Percentiles rank a stretch among this genome's conserved stretches.
These are phyloP conservation scores for Parmelia sp. DNA, from an alignment of 495 filamentous ascomycete species.

Conservation along the genomic window DNA sequence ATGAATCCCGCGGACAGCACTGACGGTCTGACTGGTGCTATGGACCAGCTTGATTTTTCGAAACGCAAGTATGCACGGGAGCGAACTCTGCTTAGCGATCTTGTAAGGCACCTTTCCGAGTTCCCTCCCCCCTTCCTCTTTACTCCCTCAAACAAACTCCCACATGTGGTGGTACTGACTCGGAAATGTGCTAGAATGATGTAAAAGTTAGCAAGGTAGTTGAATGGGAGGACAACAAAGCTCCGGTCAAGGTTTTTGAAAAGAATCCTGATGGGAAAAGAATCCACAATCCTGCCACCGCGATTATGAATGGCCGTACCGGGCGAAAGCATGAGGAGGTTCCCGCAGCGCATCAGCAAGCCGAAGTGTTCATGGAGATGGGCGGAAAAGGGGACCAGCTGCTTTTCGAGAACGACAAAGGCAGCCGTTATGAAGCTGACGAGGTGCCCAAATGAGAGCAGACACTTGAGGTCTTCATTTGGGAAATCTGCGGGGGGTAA, in stretches of 20 bases:
- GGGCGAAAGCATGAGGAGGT: constrained; percentile 42
- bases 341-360: constrained; percentile 57
- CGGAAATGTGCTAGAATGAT: too few relatives aligned
- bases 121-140: too few relatives aligned
- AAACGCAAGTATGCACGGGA: constrained; percentile 73
- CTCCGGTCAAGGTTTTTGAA: constrained; percentile 67
- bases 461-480: not conserved
- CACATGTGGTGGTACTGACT: too few relatives aligned
- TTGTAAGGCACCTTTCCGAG: too few relatives aligned
- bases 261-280: constrained; percentile 60
- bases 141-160: too few relatives aligned
- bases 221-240: constrained; percentile 43
- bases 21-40: constrained; percentile 79
- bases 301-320: constrained; percentile 17
- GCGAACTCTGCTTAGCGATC: constrained; percentile 72
- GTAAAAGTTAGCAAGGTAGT: constrained; percentile 61
- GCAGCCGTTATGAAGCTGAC: constrained; percentile 38
- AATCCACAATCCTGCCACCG: constrained; percentile 30
- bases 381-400: constrained; percentile 77
- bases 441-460: constrained; percentile 22
- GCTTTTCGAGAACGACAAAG: constrained; percentile 60
- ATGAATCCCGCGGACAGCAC: constrained; percentile 72
- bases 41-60: constrained; percentile 76
- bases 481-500: too few relatives aligned
- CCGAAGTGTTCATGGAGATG: constrained; percentile 70